Evolutionary conservation across 73 alveolate genomes (phyloP).

Genomic region (Paramecium tetraurelia): DNA sequence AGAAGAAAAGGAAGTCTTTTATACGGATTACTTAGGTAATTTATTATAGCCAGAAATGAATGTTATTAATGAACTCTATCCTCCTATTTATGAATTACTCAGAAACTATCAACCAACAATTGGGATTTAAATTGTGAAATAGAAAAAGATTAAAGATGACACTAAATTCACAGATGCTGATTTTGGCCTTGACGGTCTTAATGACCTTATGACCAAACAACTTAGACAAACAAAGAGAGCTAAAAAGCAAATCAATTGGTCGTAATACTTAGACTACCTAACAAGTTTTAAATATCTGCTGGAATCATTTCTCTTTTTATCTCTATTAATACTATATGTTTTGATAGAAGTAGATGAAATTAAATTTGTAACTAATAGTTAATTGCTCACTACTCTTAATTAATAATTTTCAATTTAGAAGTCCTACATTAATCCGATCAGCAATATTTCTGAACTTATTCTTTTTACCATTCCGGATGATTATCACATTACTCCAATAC

Average conservation of each 20-base stretch:
- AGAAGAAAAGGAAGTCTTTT: neutral
- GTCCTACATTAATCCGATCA: neutral
- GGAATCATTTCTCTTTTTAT: neutral
- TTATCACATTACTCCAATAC: neutral
- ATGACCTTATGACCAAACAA: neutral
- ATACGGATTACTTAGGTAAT: constrained; percentile 26
- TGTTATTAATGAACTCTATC: neutral
- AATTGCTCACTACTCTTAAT: neutral
- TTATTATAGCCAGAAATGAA: neutral
- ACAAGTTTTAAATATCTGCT: neutral
- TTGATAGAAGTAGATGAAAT: neutral
- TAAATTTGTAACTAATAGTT: neutral
- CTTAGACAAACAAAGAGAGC: neutral
- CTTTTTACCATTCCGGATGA: neutral
- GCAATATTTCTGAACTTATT: neutral
- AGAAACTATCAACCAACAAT: constrained; percentile 34
- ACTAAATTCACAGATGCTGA: neutral
- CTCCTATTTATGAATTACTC: constrained; percentile 9
- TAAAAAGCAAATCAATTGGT: neutral
- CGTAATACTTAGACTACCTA: neutral
- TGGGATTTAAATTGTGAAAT: neutral
- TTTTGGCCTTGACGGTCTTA: neutral
- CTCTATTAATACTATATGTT: neutral
- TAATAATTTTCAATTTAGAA: neutral
- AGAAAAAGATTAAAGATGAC: neutral